phyloP scores from a whole-genome alignment of 2,329 filamentous ascomycete genomes.

The Fusarium sp. region DNA sequence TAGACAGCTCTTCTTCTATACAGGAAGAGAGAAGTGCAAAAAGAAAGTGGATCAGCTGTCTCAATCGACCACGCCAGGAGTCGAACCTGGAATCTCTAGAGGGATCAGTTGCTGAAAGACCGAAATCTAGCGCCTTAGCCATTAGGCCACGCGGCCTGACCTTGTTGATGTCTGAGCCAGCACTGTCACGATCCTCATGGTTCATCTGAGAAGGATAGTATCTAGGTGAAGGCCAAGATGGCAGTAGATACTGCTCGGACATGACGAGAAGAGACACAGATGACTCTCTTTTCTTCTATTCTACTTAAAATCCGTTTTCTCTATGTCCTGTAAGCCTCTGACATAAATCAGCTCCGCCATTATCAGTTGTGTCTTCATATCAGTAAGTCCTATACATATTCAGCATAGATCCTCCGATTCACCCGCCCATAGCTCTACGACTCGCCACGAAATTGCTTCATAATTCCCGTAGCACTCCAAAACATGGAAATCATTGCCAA shows the following conservation, averaged over 20 bases:
- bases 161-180: background rate
- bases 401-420: background rate
- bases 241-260: background rate
- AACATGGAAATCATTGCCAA: slow-evolving; percentile 18
- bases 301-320: rapidly evolving
- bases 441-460: slow-evolving; percentile 17
- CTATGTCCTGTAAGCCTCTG: background rate
- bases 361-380: background rate
- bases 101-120: background rate
- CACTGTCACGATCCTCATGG: background rate
- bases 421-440: background rate
- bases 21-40: background rate
- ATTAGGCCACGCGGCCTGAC: background rate
- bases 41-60: background rate
- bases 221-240: background rate
- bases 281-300: background rate
- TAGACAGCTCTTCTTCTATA: background rate
- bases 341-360: background rate
- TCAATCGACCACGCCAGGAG: background rate
- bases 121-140: slow-evolving; percentile 1
- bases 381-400: background rate
- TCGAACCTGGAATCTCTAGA: slow-evolving; percentile 32
- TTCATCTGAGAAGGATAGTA: background rate
- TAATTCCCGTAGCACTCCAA: slow-evolving; percentile 17
- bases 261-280: background rate